Conservation (phyloP, 2,329 filamentous ascomycete species). For the Amylocarpus encephaloides region DNA sequence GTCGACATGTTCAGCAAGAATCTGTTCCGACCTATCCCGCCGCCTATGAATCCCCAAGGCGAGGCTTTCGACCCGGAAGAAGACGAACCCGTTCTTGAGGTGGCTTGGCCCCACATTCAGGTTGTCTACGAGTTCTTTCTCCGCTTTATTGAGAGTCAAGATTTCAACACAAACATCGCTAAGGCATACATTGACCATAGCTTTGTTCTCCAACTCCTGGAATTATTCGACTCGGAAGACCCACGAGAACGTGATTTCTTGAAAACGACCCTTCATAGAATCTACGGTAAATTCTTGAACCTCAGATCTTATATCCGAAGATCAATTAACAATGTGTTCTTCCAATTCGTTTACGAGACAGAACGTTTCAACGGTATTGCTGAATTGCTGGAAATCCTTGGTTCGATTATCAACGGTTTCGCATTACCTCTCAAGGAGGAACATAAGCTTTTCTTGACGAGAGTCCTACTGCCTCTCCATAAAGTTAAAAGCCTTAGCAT, state of each 20-base stretch:
- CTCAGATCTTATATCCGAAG: constrained; percentile 93
- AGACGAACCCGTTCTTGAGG: constrained; percentile 94
- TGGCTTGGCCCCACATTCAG: constrained; percentile 98
- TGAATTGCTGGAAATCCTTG: constrained; percentile 35
- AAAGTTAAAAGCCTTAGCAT: constrained; percentile 99
- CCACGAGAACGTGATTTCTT: constrained; percentile 94
- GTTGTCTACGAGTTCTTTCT: constrained; percentile 99
- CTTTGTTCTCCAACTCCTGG: constrained; percentile 93
- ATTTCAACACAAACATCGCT: constrained; percentile 99
- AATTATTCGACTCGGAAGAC: constrained; percentile 97
- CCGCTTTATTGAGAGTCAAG: constrained; percentile 96
- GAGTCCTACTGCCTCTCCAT: constrained; percentile 87
- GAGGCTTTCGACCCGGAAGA: constrained; percentile 98
- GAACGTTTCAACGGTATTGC: constrained; percentile 62
- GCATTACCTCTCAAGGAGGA: constrained; percentile 95
- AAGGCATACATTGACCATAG: constrained; percentile 98
- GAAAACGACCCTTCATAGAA: constrained; percentile 95
- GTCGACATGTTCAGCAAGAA: constrained; percentile 99
- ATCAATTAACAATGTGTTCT: constrained; percentile 99
- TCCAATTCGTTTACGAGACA: constrained; percentile 98
- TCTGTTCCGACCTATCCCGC: constrained; percentile 91
- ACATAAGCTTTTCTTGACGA: constrained; percentile 94
- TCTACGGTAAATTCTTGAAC: constrained; percentile 98
- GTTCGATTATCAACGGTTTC: constrained; percentile 98
- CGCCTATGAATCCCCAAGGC: constrained; percentile 94